A percentile compares a stretch with the other conserved stretches of the same genome.
Evolutionary conservation across 345 rosid species (phyloP).

Genomic region (Euphorbia pulcherrima): DNA sequence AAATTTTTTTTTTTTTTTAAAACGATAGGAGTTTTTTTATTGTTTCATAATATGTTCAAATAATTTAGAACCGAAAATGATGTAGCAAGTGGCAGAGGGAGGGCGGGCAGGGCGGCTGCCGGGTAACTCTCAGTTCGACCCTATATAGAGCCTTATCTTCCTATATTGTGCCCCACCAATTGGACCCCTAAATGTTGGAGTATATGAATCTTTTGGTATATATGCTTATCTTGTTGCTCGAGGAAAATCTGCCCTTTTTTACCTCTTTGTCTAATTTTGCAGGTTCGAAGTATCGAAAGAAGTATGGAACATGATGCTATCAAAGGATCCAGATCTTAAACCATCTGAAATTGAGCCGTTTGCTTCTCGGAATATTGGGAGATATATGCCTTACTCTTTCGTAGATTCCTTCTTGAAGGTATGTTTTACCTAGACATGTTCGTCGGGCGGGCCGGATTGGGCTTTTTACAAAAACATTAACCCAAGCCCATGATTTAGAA

Average conservation of each 20-base stretch:
- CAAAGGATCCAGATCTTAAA: slow-evolving; percentile 16
- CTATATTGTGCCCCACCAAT: too few species aligned
- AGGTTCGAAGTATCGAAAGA: slow-evolving; percentile 28
- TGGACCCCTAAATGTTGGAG: too few species aligned
- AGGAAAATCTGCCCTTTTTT: not conserved
- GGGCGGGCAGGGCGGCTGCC: too few species aligned
- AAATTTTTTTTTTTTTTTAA: too few species aligned
- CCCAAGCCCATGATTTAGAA: too few species aligned
- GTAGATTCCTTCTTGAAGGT: slow-evolving; percentile 36
- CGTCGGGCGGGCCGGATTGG: too few species aligned
- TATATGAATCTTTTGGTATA: not conserved
- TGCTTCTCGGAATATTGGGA: slow-evolving; percentile 26
- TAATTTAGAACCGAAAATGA: not conserved
- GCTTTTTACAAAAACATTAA: too few species aligned
- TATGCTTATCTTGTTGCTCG: not conserved
- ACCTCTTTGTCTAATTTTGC: slow-evolving; percentile 1
- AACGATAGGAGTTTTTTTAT: too few species aligned
- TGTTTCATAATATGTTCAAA: not conserved
- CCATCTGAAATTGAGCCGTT: slow-evolving; percentile 19
- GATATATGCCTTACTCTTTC: slow-evolving; percentile 32
- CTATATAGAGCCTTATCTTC: too few species aligned
- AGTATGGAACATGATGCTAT: slow-evolving; percentile 26
- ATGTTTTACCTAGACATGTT: not conserved
- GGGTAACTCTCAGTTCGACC: too few species aligned
- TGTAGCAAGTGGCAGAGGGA: too few species aligned